Conservation (phyloP, 1,284 basidiomycete species). For the Leccinum subrobustum region DNA sequence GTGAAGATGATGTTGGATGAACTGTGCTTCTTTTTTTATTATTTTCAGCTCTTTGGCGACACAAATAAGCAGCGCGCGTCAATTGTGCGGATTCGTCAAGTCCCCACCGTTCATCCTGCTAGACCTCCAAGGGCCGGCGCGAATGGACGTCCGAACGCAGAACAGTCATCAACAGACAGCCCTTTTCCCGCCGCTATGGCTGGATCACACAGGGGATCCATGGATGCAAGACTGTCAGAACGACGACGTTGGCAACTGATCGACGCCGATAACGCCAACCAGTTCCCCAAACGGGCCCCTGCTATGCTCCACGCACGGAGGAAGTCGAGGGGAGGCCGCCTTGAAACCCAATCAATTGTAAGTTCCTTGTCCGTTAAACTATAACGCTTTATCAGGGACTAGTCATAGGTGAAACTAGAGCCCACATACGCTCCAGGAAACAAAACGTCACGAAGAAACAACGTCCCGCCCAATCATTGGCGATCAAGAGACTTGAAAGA, state of each 20-base stretch:
- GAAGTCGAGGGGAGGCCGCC: not conserved
- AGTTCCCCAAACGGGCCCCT: not conserved
- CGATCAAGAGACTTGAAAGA: not conserved
- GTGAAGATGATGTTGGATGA: too few species aligned
- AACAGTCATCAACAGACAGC: not conserved
- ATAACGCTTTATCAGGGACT: not conserved
- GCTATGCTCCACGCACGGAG: not conserved
- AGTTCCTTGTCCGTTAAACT: not conserved
- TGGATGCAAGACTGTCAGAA: not conserved
- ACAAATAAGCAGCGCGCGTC: not conserved
- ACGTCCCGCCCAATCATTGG: not conserved
- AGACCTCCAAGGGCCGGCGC: not conserved
- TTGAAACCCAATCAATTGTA: not conserved
- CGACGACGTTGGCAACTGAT: not conserved
- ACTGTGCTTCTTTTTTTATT: not conserved
- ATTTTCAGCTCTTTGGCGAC: not conserved
- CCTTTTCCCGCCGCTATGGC: too few species aligned
- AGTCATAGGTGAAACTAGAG: not conserved
- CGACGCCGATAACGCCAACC: not conserved
- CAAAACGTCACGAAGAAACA: not conserved
- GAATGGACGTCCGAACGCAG: not conserved
- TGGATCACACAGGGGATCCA: not conserved
- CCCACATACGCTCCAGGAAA: not conserved
- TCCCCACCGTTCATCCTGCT: not conserved
- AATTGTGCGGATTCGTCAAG: not conserved